These are phyloP conservation scores for Bolboschoenus planiculmis DNA, from an alignment of 176 grass and related monocot species.

Conservation along the genomic window DNA sequence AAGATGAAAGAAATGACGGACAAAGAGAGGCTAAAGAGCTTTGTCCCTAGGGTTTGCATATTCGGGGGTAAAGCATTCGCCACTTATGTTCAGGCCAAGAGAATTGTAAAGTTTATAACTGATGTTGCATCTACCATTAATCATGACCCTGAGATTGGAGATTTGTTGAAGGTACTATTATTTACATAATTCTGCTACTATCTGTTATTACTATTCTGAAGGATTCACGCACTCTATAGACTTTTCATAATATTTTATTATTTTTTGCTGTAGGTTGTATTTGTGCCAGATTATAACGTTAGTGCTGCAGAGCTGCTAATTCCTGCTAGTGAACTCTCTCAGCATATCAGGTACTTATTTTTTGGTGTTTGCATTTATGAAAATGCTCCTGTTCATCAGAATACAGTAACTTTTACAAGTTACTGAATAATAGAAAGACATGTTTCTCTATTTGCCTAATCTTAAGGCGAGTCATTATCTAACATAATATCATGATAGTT, in stretches of 20 bases:
- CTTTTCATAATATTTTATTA: conserved; percentile 49
- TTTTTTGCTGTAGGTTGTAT: conserved; percentile 69
- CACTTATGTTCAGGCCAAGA: conserved; percentile 94
- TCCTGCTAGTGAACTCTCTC: conserved; percentile 96
- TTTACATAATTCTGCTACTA: not conserved
- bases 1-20: conserved; percentile 97
- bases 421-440: not conserved
- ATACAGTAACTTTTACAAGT: not conserved
- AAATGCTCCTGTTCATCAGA: not conserved
- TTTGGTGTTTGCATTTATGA: not conserved
- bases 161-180: conserved; percentile 79
- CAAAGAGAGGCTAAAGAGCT: conserved; percentile 56
- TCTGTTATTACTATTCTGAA: conserved; percentile 10
- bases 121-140: conserved; percentile 90
- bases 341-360: conserved; percentile 73
- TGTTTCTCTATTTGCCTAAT: not conserved
- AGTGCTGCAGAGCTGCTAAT: conserved; percentile 87
- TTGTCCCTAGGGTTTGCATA: conserved; percentile 91
- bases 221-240: conserved; percentile 22
- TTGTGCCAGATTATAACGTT: conserved; percentile 98
- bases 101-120: conserved; percentile 95
- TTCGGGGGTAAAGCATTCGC: conserved; percentile 99
- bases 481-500: not conserved
- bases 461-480: not conserved
- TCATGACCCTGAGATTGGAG: conserved; percentile 87